phyloP scores from a whole-genome alignment of 306 rosid species.

The Senna siamea region DNA sequence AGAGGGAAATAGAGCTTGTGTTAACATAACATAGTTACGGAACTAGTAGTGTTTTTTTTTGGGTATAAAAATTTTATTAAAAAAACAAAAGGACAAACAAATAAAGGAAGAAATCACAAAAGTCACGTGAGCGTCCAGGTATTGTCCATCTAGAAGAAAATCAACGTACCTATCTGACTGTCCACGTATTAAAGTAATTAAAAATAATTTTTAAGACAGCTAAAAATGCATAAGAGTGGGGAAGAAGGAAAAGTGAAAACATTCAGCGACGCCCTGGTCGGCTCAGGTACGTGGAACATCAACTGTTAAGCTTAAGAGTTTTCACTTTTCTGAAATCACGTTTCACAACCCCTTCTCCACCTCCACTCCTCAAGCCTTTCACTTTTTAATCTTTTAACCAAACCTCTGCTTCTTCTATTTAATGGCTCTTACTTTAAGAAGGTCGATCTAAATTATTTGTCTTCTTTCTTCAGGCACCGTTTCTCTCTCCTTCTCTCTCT shows the following conservation, averaged over 20 bases:
- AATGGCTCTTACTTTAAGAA: conserved; percentile 14
- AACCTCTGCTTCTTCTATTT: conserved; percentile 17
- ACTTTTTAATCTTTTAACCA: too few species aligned
- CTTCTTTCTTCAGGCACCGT: background rate
- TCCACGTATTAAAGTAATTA: conserved; percentile 50
- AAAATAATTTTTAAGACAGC: background rate
- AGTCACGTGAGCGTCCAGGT: conserved; percentile 47
- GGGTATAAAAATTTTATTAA: too few species aligned
- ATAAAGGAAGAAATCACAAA: conserved; percentile 36
- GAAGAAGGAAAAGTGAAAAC: too few species aligned
- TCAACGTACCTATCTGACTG: conserved; percentile 26
- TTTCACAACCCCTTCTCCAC: too few species aligned
- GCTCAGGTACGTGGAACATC: conserved; percentile 39
- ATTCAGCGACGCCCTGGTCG: too few species aligned
- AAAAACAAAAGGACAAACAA: background rate
- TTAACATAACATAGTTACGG: too few species aligned
- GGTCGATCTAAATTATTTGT: background rate
- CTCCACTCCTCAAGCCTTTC: too few species aligned
- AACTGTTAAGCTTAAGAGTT: background rate
- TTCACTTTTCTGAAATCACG: background rate
- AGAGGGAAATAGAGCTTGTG: background rate
- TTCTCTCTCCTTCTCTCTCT: conserved; percentile 16
- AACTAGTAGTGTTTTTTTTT: too few species aligned
- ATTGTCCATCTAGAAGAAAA: conserved; percentile 44
- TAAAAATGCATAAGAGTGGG: background rate